phyloP scores from a whole-genome alignment of 352 stramenopile species.

The Phytophthora hybrid region DNA sequence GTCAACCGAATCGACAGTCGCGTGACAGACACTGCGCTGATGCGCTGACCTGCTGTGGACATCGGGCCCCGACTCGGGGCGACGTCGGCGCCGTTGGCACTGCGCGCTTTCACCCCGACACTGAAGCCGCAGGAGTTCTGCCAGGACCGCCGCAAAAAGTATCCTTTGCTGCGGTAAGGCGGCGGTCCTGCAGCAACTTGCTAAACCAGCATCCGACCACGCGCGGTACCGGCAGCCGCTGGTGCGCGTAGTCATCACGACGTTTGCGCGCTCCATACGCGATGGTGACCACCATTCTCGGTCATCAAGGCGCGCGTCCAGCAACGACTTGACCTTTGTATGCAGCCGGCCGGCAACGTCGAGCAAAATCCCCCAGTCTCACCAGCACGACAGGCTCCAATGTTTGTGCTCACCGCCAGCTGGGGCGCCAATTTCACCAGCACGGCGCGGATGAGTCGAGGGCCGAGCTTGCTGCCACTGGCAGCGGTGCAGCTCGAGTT shows the following conservation, averaged over 20 bases:
- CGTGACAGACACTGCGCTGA: constrained; percentile 5
- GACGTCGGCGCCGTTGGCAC: background rate
- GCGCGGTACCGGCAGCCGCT: constrained; percentile 5
- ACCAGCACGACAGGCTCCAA: background rate
- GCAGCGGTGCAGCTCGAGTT: background rate
- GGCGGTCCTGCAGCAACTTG: background rate
- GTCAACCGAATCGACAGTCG: constrained; percentile 1
- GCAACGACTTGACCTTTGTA: constrained; percentile 10
- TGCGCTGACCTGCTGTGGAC: constrained; percentile 11
- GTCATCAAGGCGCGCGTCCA: constrained; percentile 3
- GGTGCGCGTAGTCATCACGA: background rate
- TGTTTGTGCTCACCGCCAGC: constrained; percentile 18
- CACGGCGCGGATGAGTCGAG: constrained; percentile 10
- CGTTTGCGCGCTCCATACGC: constrained; percentile 5
- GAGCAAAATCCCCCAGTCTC: constrained; percentile 5
- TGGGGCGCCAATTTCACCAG: constrained; percentile 6
- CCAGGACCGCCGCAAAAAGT: background rate
- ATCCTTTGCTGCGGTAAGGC: constrained; percentile 3
- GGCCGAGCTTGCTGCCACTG: too few relatives aligned
- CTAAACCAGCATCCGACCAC: constrained; percentile 10
- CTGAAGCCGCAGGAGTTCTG: background rate
- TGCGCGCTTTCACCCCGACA: background rate
- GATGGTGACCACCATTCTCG: constrained; percentile 2
- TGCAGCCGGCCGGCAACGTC: background rate
- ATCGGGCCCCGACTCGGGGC: background rate